Evolutionary conservation across 1,284 basidiomycete genomes (phyloP).

Genomic region (Lentinus polychrous): DNA sequence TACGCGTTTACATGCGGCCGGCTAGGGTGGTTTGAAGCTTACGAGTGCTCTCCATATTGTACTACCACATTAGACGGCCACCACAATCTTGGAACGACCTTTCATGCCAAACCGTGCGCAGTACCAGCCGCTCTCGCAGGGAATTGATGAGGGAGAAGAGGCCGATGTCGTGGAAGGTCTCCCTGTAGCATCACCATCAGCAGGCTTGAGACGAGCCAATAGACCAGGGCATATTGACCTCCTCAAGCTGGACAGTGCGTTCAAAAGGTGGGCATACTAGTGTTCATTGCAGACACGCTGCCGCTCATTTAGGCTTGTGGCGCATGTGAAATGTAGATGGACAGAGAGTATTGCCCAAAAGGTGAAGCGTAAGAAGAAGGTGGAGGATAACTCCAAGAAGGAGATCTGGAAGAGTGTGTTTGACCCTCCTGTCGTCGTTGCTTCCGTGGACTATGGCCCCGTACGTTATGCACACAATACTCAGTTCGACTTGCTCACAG

Average conservation of each 20-base stretch:
- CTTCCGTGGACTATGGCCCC: constrained; percentile 23
- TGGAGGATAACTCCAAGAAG: constrained; percentile 53
- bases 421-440: constrained; percentile 44
- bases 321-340: constrained; percentile 43
- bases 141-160: constrained; percentile 43
- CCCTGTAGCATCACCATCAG: constrained; percentile 25
- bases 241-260: constrained; percentile 70
- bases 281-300: background rate
- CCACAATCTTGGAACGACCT: no score
- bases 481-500: no score
- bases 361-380: constrained; percentile 74
- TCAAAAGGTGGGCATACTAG: constrained; percentile 51
- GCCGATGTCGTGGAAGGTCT: constrained; percentile 38
- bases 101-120: constrained; percentile 48
- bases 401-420: constrained; percentile 77
- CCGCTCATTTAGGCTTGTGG: background rate
- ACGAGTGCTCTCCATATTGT: no score
- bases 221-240: constrained; percentile 67
- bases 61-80: no score
- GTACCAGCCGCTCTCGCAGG: constrained; percentile 63
- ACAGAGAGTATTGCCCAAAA: constrained; percentile 80
- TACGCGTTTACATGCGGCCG: no score
- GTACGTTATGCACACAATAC: constrained; percentile 32
- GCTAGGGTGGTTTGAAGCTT: no score
- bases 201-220: constrained; percentile 38